Evolutionary conservation across 2,329 filamentous ascomycete genomes (phyloP), one percentile per base, ranked within the genome.

Genomic region (Metarhizium robertsii): DNA sequence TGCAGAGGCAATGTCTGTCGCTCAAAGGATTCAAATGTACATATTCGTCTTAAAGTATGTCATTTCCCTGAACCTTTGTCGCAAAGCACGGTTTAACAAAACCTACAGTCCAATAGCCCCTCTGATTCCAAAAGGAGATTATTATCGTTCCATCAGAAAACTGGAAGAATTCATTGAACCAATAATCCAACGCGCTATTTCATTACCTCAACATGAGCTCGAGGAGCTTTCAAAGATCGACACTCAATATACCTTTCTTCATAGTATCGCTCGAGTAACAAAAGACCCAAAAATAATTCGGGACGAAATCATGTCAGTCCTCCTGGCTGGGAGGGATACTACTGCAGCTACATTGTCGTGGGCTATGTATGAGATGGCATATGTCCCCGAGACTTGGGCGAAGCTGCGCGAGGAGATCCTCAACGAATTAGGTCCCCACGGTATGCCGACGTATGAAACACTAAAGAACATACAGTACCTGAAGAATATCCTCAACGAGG

Each of bases 381-480:
- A 83, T 16, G 78, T 88, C 60, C 90, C 90, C 0, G 73, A 81
- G 3, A 77, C 84, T 3, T 81, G 90, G 13, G 68, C 74, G 51
- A 88, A 83, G 67, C 77, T 96, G 51, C 83, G 90, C 20, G 70
- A 74, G 18, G 89, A 95, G 68, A 90, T 96, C 64, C 67, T 84
- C 16, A 66, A 77, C 1, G 75, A 75, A 0, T 79, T 96, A 2
- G 91, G 90, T 1, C 68, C 79, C 8, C 73, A 81, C 14, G 71
- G 78, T 10, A 72, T 76, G 6, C 85, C 85, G 0, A 89, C 86
- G 0, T 95, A 95, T 67, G 79, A 83, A n/a, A 82, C 95, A 65
- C 77, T 96, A 56, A 96, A 95, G 75, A 79, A 79, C 60, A 95
- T 96, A 88, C 87, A 87, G 63, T 95, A 92, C 68, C 80, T 94